Conservation (phyloP, 2,329 filamentous ascomycete species). For the Cercospora brassicicola region DNA sequence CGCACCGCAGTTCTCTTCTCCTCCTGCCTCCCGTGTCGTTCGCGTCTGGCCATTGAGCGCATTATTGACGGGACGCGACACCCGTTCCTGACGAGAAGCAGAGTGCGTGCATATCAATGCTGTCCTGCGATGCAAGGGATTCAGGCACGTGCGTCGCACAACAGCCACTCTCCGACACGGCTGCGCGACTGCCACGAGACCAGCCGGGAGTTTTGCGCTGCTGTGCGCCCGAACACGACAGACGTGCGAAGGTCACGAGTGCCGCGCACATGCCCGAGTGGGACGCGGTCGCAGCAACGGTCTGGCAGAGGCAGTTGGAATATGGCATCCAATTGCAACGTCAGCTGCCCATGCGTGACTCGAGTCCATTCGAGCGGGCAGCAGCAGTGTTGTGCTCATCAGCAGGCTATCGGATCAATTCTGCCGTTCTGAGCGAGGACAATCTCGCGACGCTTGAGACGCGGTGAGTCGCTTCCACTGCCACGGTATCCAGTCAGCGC, state of each 20-base stretch:
- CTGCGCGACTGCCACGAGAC: constrained; percentile 32
- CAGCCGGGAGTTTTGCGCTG: constrained; percentile 1
- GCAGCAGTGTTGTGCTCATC: constrained; percentile 3
- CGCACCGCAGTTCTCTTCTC: constrained; percentile 22
- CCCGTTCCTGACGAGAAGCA: constrained; percentile 24
- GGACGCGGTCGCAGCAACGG: not conserved
- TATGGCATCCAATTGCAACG: constrained; percentile 13
- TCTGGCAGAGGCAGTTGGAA: constrained; percentile 14
- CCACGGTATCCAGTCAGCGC: constrained; percentile 26
- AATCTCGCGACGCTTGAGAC: constrained; percentile 14
- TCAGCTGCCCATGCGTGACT: constrained; percentile 7
- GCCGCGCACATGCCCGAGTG: constrained; percentile 17
- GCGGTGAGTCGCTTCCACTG: constrained; percentile 24
- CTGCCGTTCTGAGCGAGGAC: constrained; percentile 7
- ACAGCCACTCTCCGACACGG: constrained; percentile 17
- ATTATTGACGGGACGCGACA: constrained; percentile 22
- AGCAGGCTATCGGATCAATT: constrained; percentile 12
- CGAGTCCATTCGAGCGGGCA: constrained; percentile 1
- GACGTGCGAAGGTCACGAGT: constrained; percentile 21
- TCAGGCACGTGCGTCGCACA: constrained; percentile 19
- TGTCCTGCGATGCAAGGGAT: constrained; percentile 27
- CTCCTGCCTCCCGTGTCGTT: not conserved
- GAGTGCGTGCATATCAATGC: constrained; percentile 29
- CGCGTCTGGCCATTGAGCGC: constrained; percentile 9
- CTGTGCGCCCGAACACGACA: constrained; percentile 21